Evolutionary conservation across 306 rosid genomes (phyloP), one percentile per base, ranked within the genome.

Genomic region (Echinosophora koreensis): DNA sequence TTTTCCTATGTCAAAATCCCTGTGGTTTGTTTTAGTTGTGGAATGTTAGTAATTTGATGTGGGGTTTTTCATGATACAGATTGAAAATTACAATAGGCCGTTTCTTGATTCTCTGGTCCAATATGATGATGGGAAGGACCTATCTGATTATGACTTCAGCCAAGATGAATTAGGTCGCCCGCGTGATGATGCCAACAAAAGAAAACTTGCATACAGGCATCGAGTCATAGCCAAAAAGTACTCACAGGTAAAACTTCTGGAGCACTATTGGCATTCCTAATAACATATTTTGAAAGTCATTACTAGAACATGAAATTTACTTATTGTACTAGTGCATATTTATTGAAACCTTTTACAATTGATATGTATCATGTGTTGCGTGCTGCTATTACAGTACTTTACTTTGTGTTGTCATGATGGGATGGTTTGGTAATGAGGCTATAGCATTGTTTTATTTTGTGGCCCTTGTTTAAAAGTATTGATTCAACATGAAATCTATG

Each of bases 141-240:
- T 94, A 78, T 88, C 95, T 27, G 83, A 69, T 79, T 92, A 94
- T 72, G 90, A 94, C 81, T 94, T 94, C 86, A 78, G 76, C 78
- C 84, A 83, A 73, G 98, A 94, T 81, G 93, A 80, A 17, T 83
- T 94, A 61, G 86, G 84, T 71, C 74, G 89, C 60, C 89, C 92
- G 4, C 16, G 35, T 54, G 93, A 88, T 66, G 92, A 92, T 69
- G 87, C 16, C 59, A 89, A 84, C 88, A 90, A 88, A 82, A 82
- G 87, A 72, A 94, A 94, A 77, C 84, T 94, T 30, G 97, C 97
- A n/a, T 94, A 90, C 75, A 92, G 97, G 83, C 95, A 94, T 74
- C 85, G 97, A 44, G 55, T 84, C 79, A 83, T 94, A 69, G 83
- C 95, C 62, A 70, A 83, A 57, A 90, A 88, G 59, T 94, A 92